Evolutionary conservation across 257 asterid genomes (phyloP), one percentile per base, ranked within the genome.

Genomic region (Salvia hispanica): DNA sequence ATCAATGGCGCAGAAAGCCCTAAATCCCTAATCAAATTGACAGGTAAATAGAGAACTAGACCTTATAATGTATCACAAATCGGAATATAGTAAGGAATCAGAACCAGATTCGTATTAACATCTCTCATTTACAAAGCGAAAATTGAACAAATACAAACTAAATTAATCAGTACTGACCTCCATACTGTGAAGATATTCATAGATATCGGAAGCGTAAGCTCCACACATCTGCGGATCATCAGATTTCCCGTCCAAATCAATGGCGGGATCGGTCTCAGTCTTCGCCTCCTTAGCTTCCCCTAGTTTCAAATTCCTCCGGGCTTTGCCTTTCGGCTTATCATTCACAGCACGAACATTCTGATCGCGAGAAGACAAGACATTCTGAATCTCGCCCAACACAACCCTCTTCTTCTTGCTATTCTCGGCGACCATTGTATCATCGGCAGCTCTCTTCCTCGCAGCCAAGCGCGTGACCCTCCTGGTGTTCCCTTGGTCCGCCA

Each of bases 331-430:
- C 65, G 54, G 52, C 76, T 66, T 74, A 70, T 28, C 66, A 9
- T 55, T 62, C 55, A 48, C 70, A 57, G 39, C 59, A 42, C 72
- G 39, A 14, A n/a, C 6, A 72, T 58, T 68, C 66, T 50, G 60
- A 46, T 58, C 72, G 1, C 74, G 62, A 21, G 75, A 63, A 25
- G 74, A 14, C 64, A 70, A 55, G 7, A 76, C 64, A 64, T 84
- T 85, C 80, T 85, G 90, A 77, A 93, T 83, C 76, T 90, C 97
- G 7, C 95, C 92, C 86, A 94, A 65, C 3, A 79, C 99, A 12
- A 88, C 93, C 66, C 97, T 85, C 74, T 74, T 85, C 85, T 72
- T 90, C 78, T 78, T 84, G 12, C 55, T 58, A 65, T 57, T 79
- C 50, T 70, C 76, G 45, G 77, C n/a, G 12, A 70, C 59, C 37